A percentile compares a stretch with the other conserved stretches of the same genome.
phyloP scores from a whole-genome alignment of 2,329 filamentous ascomycete species.

The Orbilia brochopaga region DNA sequence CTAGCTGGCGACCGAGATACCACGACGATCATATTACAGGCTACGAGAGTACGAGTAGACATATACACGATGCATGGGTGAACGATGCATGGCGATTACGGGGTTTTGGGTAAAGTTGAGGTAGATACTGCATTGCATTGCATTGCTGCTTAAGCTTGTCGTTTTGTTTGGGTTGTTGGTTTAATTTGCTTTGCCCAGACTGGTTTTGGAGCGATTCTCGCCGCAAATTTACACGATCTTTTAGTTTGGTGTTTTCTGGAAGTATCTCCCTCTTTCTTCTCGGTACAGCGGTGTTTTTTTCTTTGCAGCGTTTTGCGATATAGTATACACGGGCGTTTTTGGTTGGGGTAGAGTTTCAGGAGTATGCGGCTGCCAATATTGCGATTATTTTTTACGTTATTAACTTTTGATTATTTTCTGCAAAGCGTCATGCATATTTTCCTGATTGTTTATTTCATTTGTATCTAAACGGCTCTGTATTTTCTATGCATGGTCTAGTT shows the following conservation, averaged over 20 bases:
- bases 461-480: too few species aligned
- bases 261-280: too few species aligned
- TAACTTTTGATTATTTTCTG: background rate
- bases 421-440: background rate
- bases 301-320: background rate
- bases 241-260: background rate
- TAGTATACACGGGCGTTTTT: constrained; percentile 3
- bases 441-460: too few species aligned
- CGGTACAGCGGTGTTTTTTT: too few species aligned
- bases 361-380: background rate
- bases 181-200: background rate
- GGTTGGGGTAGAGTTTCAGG: background rate
- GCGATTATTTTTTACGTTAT: background rate
- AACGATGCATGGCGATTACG: too few species aligned
- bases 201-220: constrained; percentile 3
- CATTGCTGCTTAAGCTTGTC: too few species aligned
- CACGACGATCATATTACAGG: background rate
- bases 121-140: background rate
- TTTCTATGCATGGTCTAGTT: too few species aligned
- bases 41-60: too few species aligned
- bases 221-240: background rate
- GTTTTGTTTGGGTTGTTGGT: background rate
- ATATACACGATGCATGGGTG: background rate
- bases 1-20: constrained; percentile 13
- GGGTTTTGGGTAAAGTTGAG: background rate